Evolutionary conservation across 2,329 filamentous ascomycete species (phyloP), one percentile per base, ranked within the genome.

Genomic region (Monilinia fructicola): DNA sequence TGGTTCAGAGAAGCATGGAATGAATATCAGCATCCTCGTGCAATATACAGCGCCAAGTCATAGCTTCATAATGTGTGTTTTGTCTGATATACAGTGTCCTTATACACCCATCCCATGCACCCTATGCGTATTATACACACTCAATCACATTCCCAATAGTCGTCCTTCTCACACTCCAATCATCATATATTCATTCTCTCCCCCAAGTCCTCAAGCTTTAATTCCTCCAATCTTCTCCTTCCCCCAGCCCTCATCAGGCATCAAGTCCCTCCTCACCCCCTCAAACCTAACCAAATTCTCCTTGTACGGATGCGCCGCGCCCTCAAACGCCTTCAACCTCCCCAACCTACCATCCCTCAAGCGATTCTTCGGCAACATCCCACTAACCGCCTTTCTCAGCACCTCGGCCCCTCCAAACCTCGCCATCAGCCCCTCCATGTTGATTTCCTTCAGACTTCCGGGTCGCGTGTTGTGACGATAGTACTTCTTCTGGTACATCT

Each of bases 281-380:
- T 83, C 84, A 72, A 94, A 90, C 76, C 85, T 86, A 61, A 97
- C 79, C 69, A 98, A 80, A 76, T 99, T 99, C 78, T 89, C 79
- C 84, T 91, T 91, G 78, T 97, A 98, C 50, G 95, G 96, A 81
- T 99, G 93, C 31, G 87, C 87, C 50, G 87, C 83, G n/a, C 94
- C 93, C 80, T 99, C 96, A 78, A 97, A 99, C 7, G 91, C 93
- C 86, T 98, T 99, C 77, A 99, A 80, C 73, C 95, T 84, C 48
- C 89, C 92, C 81, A 99, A 81, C 71, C 96, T 82, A 82, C 92
- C 91, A 78, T 97, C 93, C 74, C 94, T 83, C 76, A 99, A 81
- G 75, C 93, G 83, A 81, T 99, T 99, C 86, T 99, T 99, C 64
- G 95, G 95, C 79, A 99, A 80, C 95, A 99, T 99, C 59, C 96